Conservation (phyloP, 139 green algal genomes). For the Coccomyxa sp. region DNA sequence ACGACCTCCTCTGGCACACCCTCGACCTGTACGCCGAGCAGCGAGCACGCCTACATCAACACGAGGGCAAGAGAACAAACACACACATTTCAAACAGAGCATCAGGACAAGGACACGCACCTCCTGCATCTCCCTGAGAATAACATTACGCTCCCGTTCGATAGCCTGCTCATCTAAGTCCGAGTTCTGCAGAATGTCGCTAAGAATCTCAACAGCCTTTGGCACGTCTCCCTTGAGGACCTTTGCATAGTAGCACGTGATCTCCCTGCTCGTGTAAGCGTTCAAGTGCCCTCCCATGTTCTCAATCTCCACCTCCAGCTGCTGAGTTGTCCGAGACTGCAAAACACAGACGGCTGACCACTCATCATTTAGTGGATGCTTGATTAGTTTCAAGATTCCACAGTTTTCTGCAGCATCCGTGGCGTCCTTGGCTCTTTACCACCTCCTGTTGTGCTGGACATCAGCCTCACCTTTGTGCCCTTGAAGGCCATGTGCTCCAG, state of each 20-base stretch:
- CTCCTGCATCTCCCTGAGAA: conserved; percentile 97
- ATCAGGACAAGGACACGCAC: conserved; percentile 29
- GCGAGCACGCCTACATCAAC: background rate
- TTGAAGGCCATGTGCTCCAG: conserved; percentile 99
- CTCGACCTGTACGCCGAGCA: conserved; percentile 50
- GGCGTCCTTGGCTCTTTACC: too few species aligned
- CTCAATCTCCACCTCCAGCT: conserved; percentile 97
- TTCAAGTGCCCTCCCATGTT: conserved; percentile 98
- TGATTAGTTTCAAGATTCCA: background rate
- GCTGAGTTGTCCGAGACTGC: conserved; percentile 69
- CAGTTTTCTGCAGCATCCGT: too few species aligned
- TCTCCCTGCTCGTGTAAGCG: conserved; percentile 95
- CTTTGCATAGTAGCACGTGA: conserved; percentile 95
- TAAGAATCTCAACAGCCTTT: conserved; percentile 90
- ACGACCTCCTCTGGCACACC: conserved; percentile 81
- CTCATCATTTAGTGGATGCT: background rate
- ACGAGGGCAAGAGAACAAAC: background rate
- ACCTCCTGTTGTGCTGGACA: too few species aligned
- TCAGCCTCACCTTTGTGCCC: conserved; percentile 74
- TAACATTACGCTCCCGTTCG: conserved; percentile 89
- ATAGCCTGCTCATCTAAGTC: conserved; percentile 82
- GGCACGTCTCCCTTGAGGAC: conserved; percentile 78
- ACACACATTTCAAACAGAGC: background rate
- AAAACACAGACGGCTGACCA: background rate
- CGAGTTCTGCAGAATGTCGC: conserved; percentile 96